Evolutionary conservation across 805 yeast genomes (phyloP).

Genomic region (Saccharomycopsis oosterbeekiorum): DNA sequence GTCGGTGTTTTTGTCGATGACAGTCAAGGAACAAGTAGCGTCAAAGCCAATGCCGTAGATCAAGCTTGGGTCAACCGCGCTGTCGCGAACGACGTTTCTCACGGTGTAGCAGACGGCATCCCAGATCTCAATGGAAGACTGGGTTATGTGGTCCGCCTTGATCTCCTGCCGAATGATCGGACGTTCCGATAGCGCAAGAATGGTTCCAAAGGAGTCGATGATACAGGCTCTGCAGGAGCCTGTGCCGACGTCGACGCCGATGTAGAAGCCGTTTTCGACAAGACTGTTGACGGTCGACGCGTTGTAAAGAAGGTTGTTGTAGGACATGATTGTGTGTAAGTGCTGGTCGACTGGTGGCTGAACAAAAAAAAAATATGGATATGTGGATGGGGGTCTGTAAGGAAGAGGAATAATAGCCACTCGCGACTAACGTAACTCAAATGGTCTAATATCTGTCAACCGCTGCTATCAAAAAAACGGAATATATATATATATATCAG

Average conservation of each 20-base stretch:
- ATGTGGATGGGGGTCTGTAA: no score
- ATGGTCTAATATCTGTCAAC: no score
- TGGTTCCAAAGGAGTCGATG: conserved; percentile 74
- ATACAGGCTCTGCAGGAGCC: conserved; percentile 95
- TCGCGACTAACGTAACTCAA: no score
- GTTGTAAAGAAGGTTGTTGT: not conserved
- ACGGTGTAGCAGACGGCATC: conserved; percentile 76
- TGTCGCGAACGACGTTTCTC: conserved; percentile 59
- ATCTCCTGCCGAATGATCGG: conserved; percentile 71
- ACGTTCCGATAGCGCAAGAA: conserved; percentile 67
- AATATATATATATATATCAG: no score
- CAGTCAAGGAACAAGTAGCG: conserved; percentile 94
- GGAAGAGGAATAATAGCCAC: no score
- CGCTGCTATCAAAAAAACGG: no score
- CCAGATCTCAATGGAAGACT: conserved; percentile 90
- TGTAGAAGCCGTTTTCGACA: conserved; percentile 31
- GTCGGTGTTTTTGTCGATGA: conserved; percentile 52
- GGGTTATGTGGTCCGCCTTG: conserved; percentile 68
- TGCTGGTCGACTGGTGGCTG: not conserved
- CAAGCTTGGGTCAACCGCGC: conserved; percentile 55
- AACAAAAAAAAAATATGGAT: no score
- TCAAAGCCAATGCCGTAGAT: conserved; percentile 91
- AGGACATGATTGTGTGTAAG: no score
- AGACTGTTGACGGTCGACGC: conserved; percentile 1
- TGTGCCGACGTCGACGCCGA: conserved; percentile 95